Conservation (phyloP, 2,329 filamentous ascomycete species). For the Diaporthe sp. region DNA sequence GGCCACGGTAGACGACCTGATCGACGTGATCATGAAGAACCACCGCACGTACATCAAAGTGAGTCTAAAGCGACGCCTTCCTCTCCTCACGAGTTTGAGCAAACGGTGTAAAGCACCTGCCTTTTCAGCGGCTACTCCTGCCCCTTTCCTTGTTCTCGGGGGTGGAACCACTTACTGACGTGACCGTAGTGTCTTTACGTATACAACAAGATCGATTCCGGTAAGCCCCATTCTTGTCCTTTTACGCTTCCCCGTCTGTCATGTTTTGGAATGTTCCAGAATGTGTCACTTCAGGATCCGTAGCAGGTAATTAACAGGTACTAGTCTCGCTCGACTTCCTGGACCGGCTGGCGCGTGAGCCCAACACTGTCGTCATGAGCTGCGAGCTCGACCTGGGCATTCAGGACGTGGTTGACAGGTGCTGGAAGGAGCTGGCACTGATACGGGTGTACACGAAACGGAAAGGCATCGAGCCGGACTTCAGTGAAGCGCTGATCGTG, state of each 20-base stretch:
- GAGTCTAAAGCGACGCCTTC: conserved; percentile 17
- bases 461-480: conserved; percentile 91
- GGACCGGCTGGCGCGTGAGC: conserved; percentile 91
- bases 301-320: too few relatives aligned
- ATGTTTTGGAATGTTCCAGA: too few relatives aligned
- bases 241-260: too few relatives aligned
- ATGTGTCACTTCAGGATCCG: too few relatives aligned
- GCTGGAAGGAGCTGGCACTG: conserved; percentile 92
- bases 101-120: not conserved
- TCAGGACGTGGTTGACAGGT: conserved; percentile 91
- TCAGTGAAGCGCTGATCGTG: conserved; percentile 93
- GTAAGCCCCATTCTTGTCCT: too few relatives aligned
- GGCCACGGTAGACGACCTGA: conserved; percentile 97
- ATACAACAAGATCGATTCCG: conserved; percentile 98
- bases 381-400: conserved; percentile 97
- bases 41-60: conserved; percentile 93
- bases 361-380: conserved; percentile 95
- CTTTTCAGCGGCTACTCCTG: not conserved
- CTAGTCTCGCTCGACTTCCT: conserved; percentile 90
- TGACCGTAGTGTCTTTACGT: conserved; percentile 83
- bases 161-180: not conserved
- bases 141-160: not conserved
- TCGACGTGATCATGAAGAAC: conserved; percentile 99
- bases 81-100: not conserved
- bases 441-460: conserved; percentile 98